A percentile compares a stretch with the other conserved stretches of the same genome.
phyloP scores from a whole-genome alignment of 202 grass and related monocot species.

The Dendrocalamus latiflorus region DNA sequence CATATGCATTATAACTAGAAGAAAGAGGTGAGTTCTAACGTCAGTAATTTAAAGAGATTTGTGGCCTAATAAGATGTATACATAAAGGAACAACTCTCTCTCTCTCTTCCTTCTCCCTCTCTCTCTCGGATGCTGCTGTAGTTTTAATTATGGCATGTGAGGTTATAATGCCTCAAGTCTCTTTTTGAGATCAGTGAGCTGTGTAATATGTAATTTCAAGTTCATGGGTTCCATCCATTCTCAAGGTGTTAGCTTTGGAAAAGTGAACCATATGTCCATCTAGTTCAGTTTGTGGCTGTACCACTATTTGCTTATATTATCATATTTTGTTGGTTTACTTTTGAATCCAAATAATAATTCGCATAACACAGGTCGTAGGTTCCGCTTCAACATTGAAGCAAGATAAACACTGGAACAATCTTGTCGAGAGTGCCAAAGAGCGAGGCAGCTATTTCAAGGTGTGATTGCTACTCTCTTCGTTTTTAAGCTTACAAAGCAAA shows the following conservation, averaged over 20 bases:
- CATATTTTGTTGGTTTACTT: not conserved
- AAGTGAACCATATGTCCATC: not conserved
- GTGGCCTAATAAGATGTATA: not conserved
- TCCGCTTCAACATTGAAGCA: slow-evolving; percentile 80
- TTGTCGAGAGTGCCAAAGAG: slow-evolving; percentile 83
- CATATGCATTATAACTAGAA: not conserved
- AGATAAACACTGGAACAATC: slow-evolving; percentile 87
- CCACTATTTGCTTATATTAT: not conserved
- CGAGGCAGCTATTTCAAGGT: slow-evolving; percentile 58
- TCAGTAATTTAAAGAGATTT: not conserved
- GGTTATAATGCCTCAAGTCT: not conserved
- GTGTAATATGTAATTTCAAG: slow-evolving; percentile 2
- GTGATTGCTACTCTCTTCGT: not conserved
- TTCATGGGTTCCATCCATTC: not conserved
- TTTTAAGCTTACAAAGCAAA: slow-evolving; percentile 13
- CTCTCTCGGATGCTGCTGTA: not conserved
- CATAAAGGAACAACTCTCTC: not conserved
- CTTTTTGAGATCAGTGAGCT: not conserved
- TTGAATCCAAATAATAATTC: slow-evolving; percentile 27
- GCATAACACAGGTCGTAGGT: slow-evolving; percentile 61
- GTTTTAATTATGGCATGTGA: too few relatives aligned
- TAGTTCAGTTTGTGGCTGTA: not conserved
- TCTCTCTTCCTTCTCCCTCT: not conserved
- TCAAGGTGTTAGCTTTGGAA: not conserved
- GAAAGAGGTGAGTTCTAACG: not conserved